Conservation (phyloP, 2,329 filamentous ascomycete genomes). For the Davidsoniella eucalypti region DNA sequence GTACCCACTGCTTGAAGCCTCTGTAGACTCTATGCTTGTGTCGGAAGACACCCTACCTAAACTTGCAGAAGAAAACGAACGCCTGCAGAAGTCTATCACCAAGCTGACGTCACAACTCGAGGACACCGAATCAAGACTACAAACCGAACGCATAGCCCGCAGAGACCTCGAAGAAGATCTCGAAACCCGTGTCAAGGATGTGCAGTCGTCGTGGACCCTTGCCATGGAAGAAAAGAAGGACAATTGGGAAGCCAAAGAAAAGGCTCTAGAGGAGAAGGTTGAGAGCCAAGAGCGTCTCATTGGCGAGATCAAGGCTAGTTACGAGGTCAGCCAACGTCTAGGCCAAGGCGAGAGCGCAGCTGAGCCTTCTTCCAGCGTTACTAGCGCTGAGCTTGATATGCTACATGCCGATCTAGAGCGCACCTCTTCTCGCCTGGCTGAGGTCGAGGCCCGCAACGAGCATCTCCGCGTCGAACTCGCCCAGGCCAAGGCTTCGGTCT, state of each 20-base stretch:
- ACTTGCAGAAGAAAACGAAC: constrained; percentile 73
- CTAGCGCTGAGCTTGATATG: constrained; percentile 84
- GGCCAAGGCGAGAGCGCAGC: constrained; percentile 51
- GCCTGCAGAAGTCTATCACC: constrained; percentile 63
- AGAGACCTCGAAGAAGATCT: constrained; percentile 61
- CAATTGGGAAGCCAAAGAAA: constrained; percentile 93
- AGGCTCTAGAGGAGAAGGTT: constrained; percentile 76
- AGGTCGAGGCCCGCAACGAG: constrained; percentile 88
- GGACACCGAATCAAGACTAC: constrained; percentile 62
- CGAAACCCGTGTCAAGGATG: constrained; percentile 69
- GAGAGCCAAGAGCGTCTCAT: constrained; percentile 85
- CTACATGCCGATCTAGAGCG: constrained; percentile 81
- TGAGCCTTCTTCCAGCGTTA: constrained; percentile 43
- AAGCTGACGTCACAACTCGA: constrained; percentile 69
- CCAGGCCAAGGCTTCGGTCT: constrained; percentile 54
- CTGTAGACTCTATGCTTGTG: constrained; percentile 69
- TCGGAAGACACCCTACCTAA: constrained; percentile 87
- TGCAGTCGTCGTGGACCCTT: constrained; percentile 77
- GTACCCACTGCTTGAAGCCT: constrained; percentile 89
- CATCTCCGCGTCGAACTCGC: constrained; percentile 81
- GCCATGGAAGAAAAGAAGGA: constrained; percentile 86
- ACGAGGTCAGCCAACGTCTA: constrained; percentile 85
- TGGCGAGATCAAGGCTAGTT: constrained; percentile 91
- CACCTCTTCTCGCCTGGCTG: constrained; percentile 70
- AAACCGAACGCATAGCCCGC: constrained; percentile 56